phyloP scores from a whole-genome alignment of 805 yeast genomes.

The Pichia membranifaciens region DNA sequence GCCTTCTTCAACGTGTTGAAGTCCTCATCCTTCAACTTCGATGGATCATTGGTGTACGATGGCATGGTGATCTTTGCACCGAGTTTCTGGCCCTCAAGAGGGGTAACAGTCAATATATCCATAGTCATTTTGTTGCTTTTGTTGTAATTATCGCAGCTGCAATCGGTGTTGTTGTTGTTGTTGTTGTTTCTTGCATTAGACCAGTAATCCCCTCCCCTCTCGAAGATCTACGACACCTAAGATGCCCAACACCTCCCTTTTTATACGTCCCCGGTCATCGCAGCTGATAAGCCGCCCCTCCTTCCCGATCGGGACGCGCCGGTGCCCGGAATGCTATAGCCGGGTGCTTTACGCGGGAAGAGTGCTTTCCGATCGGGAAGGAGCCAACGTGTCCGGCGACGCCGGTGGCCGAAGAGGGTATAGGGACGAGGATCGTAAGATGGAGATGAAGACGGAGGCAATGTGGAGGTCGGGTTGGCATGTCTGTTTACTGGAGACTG shows the following conservation, averaged over 20 bases:
- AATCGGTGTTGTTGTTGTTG: not conserved
- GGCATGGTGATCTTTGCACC: slow-evolving; percentile 72
- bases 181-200: not conserved
- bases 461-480: too few species aligned
- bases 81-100: slow-evolving; percentile 47
- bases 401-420: too few species aligned
- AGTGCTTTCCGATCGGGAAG: too few species aligned
- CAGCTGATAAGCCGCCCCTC: not conserved
- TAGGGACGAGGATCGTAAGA: too few species aligned
- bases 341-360: not conserved
- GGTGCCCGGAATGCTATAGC: slow-evolving; percentile 1
- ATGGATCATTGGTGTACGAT: slow-evolving; percentile 66
- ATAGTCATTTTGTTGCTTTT: slow-evolving; percentile 2
- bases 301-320: not conserved
- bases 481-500: too few species aligned
- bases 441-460: too few species aligned
- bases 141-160: not conserved
- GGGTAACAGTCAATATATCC: slow-evolving; percentile 29
- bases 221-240: too few species aligned
- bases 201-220: too few species aligned
- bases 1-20: slow-evolving; percentile 59
- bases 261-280: not conserved
- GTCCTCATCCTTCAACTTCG: slow-evolving; percentile 57
- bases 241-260: not conserved
- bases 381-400: too few species aligned